Base-by-base conservation (phyloP, 106 monocot genomes). In the Allium fistulosum region DNA sequence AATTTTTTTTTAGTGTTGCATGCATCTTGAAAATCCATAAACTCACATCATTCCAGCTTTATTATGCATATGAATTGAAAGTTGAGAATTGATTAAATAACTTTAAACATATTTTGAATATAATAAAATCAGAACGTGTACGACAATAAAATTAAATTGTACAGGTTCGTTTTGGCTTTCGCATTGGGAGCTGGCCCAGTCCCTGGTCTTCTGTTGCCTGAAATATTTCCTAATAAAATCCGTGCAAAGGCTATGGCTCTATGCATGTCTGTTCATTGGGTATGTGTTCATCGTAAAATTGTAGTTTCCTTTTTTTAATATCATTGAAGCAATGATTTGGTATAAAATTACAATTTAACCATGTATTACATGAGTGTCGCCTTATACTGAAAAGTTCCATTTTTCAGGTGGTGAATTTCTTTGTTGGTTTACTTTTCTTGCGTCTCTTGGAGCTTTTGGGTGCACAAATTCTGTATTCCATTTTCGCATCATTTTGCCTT, bases 251-350 rank as follows among this genome's bases (percentile, higher is more conserved):
- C 66, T 66, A 87, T 99, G 92, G 99, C 99, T 69, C 46, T 99
- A 11, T 99, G 90, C 62, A 90, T 99, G 93, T 93, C 79, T 58
- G 90, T 87, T 37, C 99, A 99, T 66, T 99, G 99, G 99, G 99
- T 99, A 83, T 71, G 61, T 70, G 52, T 59, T 46, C 15, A 50
- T 8, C 10, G 26, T 50, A 17, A 17, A 4, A 37, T 37, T 37
- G 37, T 0, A 37, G 4, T 37, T 37, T 37, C 15, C 15, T 59
- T 7, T 59, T 59, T 59, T 59, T 59, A 18, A 55, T 15, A 55
- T 55, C 7, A 55, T 37, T 5, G 37, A 37, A 37, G 37, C 37
- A 37, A 4, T 37, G 37, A 37, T 37, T 37, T 37, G 37, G 37
- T 37, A 37, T 5, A 37, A 37, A 37, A 5, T 4, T 37, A 37